Evolutionary conservation across 495 filamentous ascomycete species (phyloP).

Genomic region (Podospora pseudocomata): DNA sequence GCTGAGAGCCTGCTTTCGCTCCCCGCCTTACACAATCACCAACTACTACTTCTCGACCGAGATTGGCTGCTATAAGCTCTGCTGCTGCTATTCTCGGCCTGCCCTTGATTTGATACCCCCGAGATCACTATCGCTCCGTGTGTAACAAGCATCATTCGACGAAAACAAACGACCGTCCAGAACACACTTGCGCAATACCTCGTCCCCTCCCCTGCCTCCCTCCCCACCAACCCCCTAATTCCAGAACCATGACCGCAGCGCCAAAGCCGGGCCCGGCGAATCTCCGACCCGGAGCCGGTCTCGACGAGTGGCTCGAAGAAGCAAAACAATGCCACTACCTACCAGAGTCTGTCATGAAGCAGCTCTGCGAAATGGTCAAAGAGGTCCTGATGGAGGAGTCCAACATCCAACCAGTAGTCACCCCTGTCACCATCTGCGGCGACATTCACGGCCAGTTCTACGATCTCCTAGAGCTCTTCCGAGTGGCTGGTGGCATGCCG

Average conservation of each 20-base stretch:
- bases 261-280: constrained; percentile 89
- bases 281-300: constrained; percentile 71
- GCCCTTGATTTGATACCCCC: background rate
- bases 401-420: constrained; percentile 93
- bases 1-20: constrained; percentile 5
- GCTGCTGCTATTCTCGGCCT: background rate
- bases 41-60: background rate
- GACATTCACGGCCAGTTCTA: constrained; percentile 99
- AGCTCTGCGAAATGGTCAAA: constrained; percentile 97
- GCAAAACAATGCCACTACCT: constrained; percentile 97
- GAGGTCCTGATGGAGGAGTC: constrained; percentile 99
- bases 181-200: background rate
- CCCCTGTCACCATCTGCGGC: constrained; percentile 96
- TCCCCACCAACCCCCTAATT: constrained; percentile 1
- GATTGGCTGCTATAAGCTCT: background rate
- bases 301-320: constrained; percentile 94
- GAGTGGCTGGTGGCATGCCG: constrained; percentile 93
- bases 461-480: constrained; percentile 94
- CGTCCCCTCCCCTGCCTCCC: background rate
- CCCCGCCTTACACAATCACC: background rate
- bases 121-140: background rate
- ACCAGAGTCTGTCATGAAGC: constrained; percentile 94
- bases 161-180: background rate
- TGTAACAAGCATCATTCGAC: background rate
- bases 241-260: constrained; percentile 31